Base-by-base conservation (phyloP, 2,329 filamentous ascomycete species). In the Fusarium annulatum region DNA sequence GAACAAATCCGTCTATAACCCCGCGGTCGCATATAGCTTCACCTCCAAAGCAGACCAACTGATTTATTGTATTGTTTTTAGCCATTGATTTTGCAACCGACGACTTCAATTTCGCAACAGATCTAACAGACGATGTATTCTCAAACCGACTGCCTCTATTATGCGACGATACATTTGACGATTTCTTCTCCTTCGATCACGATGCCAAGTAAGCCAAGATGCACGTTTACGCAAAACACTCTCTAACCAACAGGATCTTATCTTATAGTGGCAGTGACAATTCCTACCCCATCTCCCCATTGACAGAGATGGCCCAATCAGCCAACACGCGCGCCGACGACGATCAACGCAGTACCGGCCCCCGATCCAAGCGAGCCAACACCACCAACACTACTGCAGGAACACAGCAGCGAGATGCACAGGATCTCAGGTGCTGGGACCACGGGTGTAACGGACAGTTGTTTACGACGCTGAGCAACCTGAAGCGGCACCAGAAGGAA, bases 381-480 rank as follows among this genome's bases (percentile, higher is more conserved):
- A 49, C 56, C n/a, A 59, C 41, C 39, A 45, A n/a, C n/a, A n/a
- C 41, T 48, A 38, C 42, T 38, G 56, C 56, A 59, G 33, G 42
- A 23, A 34, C 42, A 34, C 30, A 53, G 12, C 38, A 46, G 30
- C 33, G 43, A 1, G 56, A 59, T 8, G 7, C 42, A 19, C 42
- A n/a, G 19, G 59, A 62, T 38, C 51, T 62, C 19, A 34, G 59
- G 18, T 62, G 59, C 6, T 62, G 59, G 59, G 59, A 62, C 33
- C 59, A 62, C 33, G 59, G 59, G 34, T 62, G 59, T 28, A 45
- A 57, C 39, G 59, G 59, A 11, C 59, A 56, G 39, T 14, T 36
- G 19, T 62, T 62, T 43, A 62, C 59, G 16, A 62, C 59, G 15
- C 39, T 57, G 19, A 62, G 51, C 43, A 62, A 62, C 23, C 59